phyloP scores from a whole-genome alignment of 352 stramenopile species.

The Phytophthora syringae region DNA sequence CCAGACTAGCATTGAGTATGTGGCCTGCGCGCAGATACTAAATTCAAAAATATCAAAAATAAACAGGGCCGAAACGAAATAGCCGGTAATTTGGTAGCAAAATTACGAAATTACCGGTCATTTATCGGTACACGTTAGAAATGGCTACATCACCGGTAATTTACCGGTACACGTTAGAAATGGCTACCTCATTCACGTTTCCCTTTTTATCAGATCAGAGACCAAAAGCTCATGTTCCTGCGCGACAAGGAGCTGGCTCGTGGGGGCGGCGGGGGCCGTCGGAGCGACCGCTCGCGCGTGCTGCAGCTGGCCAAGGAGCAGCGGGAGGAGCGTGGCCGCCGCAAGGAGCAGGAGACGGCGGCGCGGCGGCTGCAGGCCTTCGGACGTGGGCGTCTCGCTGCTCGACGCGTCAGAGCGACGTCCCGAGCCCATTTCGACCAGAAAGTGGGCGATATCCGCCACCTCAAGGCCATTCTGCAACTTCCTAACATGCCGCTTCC shows the following conservation, averaged over 20 bases:
- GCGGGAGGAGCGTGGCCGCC: slow-evolving; percentile 44
- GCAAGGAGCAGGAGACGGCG: slow-evolving; percentile 45
- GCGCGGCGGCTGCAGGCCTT: slow-evolving; percentile 55
- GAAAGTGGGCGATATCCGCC: slow-evolving; percentile 63
- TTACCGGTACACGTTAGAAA: no score
- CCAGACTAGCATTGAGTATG: no score
- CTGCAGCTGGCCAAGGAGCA: slow-evolving; percentile 61
- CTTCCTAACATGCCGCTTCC: slow-evolving; percentile 54
- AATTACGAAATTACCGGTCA: no score
- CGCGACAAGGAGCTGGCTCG: slow-evolving; percentile 56
- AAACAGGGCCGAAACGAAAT: no score
- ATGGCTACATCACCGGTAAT: no score
- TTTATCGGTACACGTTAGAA: no score
- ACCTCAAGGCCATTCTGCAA: slow-evolving; percentile 64
- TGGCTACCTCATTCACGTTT: no score
- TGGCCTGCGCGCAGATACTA: no score
- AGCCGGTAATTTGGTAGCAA: no score
- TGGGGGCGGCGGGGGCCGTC: slow-evolving; percentile 25
- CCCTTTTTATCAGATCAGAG: background rate
- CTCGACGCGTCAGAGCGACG: slow-evolving; percentile 12
- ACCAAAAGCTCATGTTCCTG: slow-evolving; percentile 47
- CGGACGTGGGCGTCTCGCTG: slow-evolving; percentile 37
- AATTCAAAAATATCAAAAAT: no score
- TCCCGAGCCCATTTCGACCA: slow-evolving; percentile 50
- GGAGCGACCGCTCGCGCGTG: slow-evolving; percentile 52